Evolutionary conservation across 176 grass and related monocot genomes (phyloP).

Genomic region (Zoysia japonica): DNA sequence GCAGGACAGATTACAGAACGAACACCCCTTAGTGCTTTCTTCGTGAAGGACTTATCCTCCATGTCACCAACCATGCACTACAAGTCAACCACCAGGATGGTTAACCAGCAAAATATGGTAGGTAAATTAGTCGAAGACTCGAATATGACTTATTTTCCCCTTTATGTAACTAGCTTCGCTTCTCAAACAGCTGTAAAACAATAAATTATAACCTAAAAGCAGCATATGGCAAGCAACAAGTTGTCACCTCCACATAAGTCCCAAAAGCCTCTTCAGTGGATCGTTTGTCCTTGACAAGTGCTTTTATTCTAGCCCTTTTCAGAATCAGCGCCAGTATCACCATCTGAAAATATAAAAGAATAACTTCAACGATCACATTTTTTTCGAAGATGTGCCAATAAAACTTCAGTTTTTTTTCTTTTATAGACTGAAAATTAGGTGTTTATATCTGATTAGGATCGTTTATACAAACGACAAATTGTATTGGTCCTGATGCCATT

Average conservation of each 20-base stretch:
- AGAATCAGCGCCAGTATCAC: slow-evolving; percentile 82
- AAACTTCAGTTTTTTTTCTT: slow-evolving; percentile 11
- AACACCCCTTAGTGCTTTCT: slow-evolving; percentile 75
- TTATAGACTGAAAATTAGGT: not conserved
- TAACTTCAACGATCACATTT: not conserved
- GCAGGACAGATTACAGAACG: slow-evolving; percentile 70
- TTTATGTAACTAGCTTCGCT: not conserved
- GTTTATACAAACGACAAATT: not conserved
- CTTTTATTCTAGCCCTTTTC: slow-evolving; percentile 90
- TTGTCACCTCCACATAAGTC: slow-evolving; percentile 79
- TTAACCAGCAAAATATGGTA: not conserved
- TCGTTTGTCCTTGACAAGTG: slow-evolving; percentile 82
- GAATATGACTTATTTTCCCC: not conserved
- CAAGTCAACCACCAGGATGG: slow-evolving; percentile 5
- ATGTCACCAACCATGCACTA: slow-evolving; percentile 74
- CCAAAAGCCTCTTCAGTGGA: slow-evolving; percentile 86
- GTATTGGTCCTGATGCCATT: not conserved
- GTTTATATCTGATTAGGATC: not conserved
- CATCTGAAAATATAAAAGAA: slow-evolving; percentile 58
- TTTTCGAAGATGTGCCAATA: not conserved
- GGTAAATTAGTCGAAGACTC: not conserved
- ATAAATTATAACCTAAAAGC: slow-evolving; percentile 7
- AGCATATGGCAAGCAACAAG: not conserved
- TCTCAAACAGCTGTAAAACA: not conserved
- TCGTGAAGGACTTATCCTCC: slow-evolving; percentile 66